Base-by-base conservation (phyloP, 441 rosid genomes). In the Sinapis alba region DNA sequence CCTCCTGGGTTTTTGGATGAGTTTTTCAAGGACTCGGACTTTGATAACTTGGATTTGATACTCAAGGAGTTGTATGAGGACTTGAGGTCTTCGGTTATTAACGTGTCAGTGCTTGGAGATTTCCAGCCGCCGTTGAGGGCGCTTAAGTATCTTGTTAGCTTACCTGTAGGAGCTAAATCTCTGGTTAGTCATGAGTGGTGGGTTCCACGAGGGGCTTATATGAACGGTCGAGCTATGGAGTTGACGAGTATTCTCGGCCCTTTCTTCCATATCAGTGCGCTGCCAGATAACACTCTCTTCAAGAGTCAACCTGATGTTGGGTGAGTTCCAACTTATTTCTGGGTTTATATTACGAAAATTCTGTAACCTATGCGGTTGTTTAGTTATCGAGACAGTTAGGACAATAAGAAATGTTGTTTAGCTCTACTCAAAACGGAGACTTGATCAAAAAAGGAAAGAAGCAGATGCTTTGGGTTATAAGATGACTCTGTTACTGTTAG, bases 161-260 rank as follows among this genome's bases (percentile, higher is more conserved):
- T 87, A 73, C 96, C 96, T 0, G 84, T 79, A 8, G 94, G 98
- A 13, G 98, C 96, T 10, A 92, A 83, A 86, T 79, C 98, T 18
- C 82, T 96, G 73, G 97, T 96, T 69, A 87, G 81, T 80, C 97
- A 93, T 80, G 86, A 79, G 2, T 93, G 99, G 99, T 96, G 98
- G 98, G 88, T 93, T 76, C 99, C 99, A 2, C 88, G 86, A 12
- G 97, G 96, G 26, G 84, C 83, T 24, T 96, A 92, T 79, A 78
- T 90, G 89, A 93, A 93, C 66, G 99, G 99, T 24, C 86, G 98
- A 59, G 98, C 85, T 50, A 92, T 90, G 30, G 99, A 96, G 84
- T 85, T 93, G 97, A 93, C 99, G 0, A 96, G 99, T 74, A 92
- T 96, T 82, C 82, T 96, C 65, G 99, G 98, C 4, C 98, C 99